Evolutionary conservation across 2,329 filamentous ascomycete species (phyloP), one percentile per base, ranked within the genome.

Genomic region (Paramyrothecium roridum): DNA sequence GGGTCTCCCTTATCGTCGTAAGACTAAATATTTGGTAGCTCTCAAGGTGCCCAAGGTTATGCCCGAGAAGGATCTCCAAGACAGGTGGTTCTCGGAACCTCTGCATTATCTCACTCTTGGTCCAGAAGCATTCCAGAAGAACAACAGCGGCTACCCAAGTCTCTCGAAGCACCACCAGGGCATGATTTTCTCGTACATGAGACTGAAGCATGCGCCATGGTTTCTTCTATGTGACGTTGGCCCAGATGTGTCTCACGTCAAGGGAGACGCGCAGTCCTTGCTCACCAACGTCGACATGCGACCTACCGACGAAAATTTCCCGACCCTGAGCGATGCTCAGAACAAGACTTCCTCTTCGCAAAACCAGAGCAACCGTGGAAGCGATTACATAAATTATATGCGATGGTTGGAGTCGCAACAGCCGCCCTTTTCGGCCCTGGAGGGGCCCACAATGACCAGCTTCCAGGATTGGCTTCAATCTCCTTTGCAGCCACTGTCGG

Each of bases 381-480:
- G 76, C 52, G 65, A 70, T 22, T 75, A 96, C 68, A 77, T 96
- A 26, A 86, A 85, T 3, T 99, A 99, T 67, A 78, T 99, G 56
- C 84, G 88, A 60, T 88, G 95, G 72, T 76, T 99, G 1, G 92
- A 98, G 70, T 82, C 85, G 50, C 89, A 90, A 56, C 93, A 98
- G 67, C 86, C 88, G 10, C 79, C 86, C 0, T 76, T 80, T 54
- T 74, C 75, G 1, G 70, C 70, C 8, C 72, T 84, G 4, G 82
- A 86, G 65, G 76, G 76, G 17, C 70, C 74, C 2, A 80, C 79
- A 1, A 67, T 86, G 55, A 79, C 76, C 4, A 82, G 76, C 62
- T 82, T 86, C 84, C 96, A 99, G 67, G 95, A 99, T 71, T 99
- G 95, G 80, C 80, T 99, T 12, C 95, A 99, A 71, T 93, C 93